Percentiles rank a stretch among this genome's conserved stretches.
Conservation (phyloP, 2,329 filamentous ascomycete genomes). For the Capronia coronata region DNA sequence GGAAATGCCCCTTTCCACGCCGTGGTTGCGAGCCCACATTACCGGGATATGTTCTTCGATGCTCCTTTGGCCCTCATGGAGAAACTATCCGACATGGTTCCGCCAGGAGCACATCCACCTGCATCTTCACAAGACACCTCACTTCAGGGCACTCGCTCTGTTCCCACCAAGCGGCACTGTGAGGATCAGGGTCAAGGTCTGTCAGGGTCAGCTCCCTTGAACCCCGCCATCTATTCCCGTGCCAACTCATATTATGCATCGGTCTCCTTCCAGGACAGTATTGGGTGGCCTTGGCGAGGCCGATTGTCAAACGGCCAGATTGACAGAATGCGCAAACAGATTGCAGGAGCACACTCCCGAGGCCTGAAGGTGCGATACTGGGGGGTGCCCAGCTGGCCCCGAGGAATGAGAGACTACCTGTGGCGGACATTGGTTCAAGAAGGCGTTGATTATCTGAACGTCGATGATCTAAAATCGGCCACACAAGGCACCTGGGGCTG, state of each 20-base stretch:
- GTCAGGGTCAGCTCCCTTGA: slow-evolving; percentile 35
- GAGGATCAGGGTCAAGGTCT: slow-evolving; percentile 41
- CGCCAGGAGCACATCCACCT: slow-evolving; percentile 1
- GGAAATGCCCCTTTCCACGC: slow-evolving; percentile 48
- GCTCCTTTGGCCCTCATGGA: slow-evolving; percentile 43
- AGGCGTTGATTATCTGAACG: slow-evolving; percentile 53
- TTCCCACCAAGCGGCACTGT: slow-evolving; percentile 4
- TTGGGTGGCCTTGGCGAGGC: slow-evolving; percentile 48
- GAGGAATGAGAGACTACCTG: slow-evolving; percentile 47
- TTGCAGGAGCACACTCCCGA: slow-evolving; percentile 45
- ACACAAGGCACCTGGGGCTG: slow-evolving; percentile 43
- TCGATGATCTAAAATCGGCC: slow-evolving; percentile 50
- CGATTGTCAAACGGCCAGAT: slow-evolving; percentile 41
- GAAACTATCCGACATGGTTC: slow-evolving; percentile 6
- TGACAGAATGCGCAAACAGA: slow-evolving; percentile 45
- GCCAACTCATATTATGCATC: slow-evolving; percentile 55
- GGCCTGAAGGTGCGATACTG: slow-evolving; percentile 54
- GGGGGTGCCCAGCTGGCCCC: slow-evolving; percentile 51
- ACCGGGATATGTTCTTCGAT: slow-evolving; percentile 53
- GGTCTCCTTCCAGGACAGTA: slow-evolving; percentile 43
- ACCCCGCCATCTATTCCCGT: slow-evolving; percentile 40
- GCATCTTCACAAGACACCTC: neutral
- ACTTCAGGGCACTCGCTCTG: neutral
- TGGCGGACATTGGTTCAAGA: slow-evolving; percentile 50
- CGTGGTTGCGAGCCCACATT: slow-evolving; percentile 41